Evolutionary conservation across 192 early-diverging fungal species (phyloP), one percentile per base, ranked within the genome.

Genomic region (Phycomyces nitens): DNA sequence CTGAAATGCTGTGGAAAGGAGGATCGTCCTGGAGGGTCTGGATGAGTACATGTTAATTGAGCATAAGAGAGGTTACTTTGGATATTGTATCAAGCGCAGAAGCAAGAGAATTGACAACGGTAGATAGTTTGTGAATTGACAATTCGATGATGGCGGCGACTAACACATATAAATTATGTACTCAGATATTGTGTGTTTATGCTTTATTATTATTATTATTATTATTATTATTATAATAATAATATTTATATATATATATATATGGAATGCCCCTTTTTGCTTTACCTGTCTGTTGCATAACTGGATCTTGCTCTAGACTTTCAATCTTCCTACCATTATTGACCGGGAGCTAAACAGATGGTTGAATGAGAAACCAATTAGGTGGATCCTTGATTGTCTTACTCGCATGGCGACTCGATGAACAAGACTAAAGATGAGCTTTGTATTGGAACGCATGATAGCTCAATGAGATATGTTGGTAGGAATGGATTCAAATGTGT

Each of bases 131-230:
- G 42, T 56, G 42, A 24, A 26, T 44, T 15, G 68, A 61, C 2
- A 62, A n/a, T 52, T 69, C 68, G 29, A 69, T 69, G 49, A 69
- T 61, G 26, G 68, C 68, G 29, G 68, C 68, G 53, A 62, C 68
- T 69, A 52, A 27, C 20, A 47, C 44, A 50, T 1, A 56, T 7
- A 14, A 14, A n/a, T 47, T 47, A 47, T 47, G 1, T 47, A n/a
- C 44, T 47, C 44, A n/a, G 44, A 14, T n/a, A 3, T 47, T 2
- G 44, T 47, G 2, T 3, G 11, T 18, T 10, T 14, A 18, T n/a
- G 12, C 44, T 47, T n/a, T 18, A 6, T 14, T 47, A 18, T 3
- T 2, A 11, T 47, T 47, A 47, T 47, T 14, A 26, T 1, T 34
- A 29, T 18, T 20, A 8, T 11, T 24, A 59, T 21, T 44, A 59